Evolutionary conservation across 106 monocot species (phyloP).

Genomic region (Dendrobium nobile): DNA sequence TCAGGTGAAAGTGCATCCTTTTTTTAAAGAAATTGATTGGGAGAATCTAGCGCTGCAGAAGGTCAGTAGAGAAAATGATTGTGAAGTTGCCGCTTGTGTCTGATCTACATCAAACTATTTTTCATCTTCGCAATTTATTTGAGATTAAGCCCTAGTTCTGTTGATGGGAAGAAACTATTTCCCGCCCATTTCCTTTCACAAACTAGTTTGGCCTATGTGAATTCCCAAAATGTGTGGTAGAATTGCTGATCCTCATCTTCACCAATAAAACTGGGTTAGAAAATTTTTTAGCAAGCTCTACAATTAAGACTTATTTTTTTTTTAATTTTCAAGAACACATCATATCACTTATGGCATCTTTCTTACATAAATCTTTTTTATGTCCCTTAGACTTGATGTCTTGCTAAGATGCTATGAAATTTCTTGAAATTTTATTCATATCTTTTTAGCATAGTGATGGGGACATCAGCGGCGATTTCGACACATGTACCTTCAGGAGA

Average conservation of each 20-base stretch:
- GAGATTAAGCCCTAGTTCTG: neutral
- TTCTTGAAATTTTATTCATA: neutral
- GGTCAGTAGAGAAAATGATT: slow-evolving; percentile 22
- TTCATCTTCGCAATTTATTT: neutral
- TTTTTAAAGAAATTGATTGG: slow-evolving; percentile 60
- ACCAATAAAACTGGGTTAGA: neutral
- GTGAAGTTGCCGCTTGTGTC: neutral
- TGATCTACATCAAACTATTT: neutral
- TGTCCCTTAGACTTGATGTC: neutral
- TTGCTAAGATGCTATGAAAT: neutral
- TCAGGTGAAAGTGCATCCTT: slow-evolving; percentile 55
- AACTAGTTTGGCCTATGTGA: neutral
- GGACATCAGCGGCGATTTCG: no score
- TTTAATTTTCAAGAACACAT: neutral
- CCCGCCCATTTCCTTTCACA: neutral
- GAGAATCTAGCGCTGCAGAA: slow-evolving; percentile 47
- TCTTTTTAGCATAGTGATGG: no score
- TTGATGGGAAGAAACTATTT: no score
- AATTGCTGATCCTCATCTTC: neutral
- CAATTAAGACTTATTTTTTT: neutral
- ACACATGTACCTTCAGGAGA: no score
- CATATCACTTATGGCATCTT: neutral
- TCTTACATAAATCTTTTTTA: neutral
- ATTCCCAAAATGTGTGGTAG: neutral
- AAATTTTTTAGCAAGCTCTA: neutral